Conservation (phyloP, 2,329 filamentous ascomycete species). For the Diaporthe caulivora region DNA sequence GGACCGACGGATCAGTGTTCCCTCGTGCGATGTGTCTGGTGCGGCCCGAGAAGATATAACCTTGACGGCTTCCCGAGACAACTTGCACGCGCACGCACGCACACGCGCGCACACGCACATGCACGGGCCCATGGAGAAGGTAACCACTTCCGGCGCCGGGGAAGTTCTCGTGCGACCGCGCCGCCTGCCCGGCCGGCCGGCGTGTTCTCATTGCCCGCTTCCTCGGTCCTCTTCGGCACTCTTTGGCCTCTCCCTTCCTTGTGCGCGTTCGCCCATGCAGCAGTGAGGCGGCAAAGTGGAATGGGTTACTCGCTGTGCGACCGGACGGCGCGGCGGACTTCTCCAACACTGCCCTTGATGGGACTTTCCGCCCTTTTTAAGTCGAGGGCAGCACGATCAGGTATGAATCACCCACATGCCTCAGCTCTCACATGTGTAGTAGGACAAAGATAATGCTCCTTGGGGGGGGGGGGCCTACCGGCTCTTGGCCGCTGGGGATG, state of each 20-base stretch:
- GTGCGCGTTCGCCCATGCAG: neutral
- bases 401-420: neutral
- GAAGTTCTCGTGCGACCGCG: neutral
- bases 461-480: neutral
- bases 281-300: neutral
- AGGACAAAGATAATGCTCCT: neutral
- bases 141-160: neutral
- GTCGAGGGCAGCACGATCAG: neutral
- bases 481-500: neutral
- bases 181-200: neutral
- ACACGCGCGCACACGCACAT: neutral
- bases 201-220: neutral
- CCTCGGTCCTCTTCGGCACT: neutral
- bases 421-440: slow-evolving; percentile 1
- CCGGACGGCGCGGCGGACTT: neutral
- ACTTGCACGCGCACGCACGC: neutral
- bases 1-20: slow-evolving; percentile 13
- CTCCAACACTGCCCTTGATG: neutral
- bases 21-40: slow-evolving; percentile 3
- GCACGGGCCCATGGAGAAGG: slow-evolving; percentile 1
- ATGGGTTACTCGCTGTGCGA: neutral
- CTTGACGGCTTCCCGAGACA: slow-evolving; percentile 32
- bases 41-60: slow-evolving; percentile 21
- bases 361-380: neutral
- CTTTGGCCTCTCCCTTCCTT: neutral